Evolutionary conservation across 495 filamentous ascomycete species (phyloP).

Genomic region (Xylaria palmicola): DNA sequence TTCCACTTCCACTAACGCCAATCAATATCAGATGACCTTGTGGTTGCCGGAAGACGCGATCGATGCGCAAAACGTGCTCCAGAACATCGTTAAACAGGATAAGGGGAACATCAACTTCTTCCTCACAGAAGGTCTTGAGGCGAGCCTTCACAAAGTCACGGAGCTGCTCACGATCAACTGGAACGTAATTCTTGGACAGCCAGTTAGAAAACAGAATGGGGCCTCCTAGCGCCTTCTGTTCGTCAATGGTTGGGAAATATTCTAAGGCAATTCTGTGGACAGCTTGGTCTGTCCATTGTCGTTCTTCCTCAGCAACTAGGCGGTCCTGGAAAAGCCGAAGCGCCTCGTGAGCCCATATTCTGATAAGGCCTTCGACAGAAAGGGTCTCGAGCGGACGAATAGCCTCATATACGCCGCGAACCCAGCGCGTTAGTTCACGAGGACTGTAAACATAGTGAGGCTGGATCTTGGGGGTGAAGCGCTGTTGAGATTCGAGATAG

Average conservation of each 20-base stretch:
- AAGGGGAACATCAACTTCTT: constrained; percentile 97
- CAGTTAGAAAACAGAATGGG: constrained; percentile 98
- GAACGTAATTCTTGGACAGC: constrained; percentile 98
- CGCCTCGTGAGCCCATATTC: constrained; percentile 98
- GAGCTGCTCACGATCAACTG: constrained; percentile 89
- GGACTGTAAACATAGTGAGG: constrained; percentile 99
- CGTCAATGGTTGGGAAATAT: constrained; percentile 89
- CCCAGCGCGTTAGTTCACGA: constrained; percentile 96
- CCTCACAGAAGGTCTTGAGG: constrained; percentile 97
- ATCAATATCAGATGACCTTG: constrained; percentile 98
- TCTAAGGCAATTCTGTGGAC: constrained; percentile 82
- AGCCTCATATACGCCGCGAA: constrained; percentile 93
- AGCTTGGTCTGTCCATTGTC: constrained; percentile 88
- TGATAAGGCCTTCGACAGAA: constrained; percentile 84
- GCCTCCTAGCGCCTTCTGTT: constrained; percentile 81
- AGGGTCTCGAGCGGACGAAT: constrained; percentile 88
- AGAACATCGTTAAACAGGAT: constrained; percentile 98
- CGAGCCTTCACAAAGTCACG: constrained; percentile 97
- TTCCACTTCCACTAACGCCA: constrained; percentile 95
- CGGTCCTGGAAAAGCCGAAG: constrained; percentile 95
- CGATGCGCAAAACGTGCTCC: constrained; percentile 96
- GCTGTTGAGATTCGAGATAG: constrained; percentile 88
- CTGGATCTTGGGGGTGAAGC: constrained; percentile 93
- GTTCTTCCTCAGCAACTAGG: constrained; percentile 89
- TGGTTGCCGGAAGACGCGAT: constrained; percentile 96